These are phyloP conservation scores for Fusarium domesticum DNA, from an alignment of 2,329 filamentous ascomycete genomes.

Conservation along the genomic window DNA sequence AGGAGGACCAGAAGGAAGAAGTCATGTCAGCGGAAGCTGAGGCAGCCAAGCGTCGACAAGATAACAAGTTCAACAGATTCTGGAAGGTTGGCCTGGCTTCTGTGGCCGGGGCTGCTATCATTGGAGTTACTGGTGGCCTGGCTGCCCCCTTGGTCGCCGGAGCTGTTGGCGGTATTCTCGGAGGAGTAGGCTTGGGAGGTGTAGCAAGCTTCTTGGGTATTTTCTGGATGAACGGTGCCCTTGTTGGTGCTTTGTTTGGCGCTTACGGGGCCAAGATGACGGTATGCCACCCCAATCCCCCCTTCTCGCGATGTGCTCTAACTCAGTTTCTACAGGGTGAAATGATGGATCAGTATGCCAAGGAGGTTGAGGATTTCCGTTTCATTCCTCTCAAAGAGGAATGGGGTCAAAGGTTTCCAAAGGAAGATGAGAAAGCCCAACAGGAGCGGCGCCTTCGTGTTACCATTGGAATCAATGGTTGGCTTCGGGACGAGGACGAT, in stretches of 20 bases:
- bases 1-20: constrained; percentile 39
- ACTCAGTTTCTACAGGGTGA: constrained; percentile 53
- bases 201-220: constrained; percentile 83
- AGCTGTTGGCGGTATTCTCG: constrained; percentile 79
- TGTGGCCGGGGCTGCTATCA: constrained; percentile 81
- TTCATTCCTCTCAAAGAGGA: constrained; percentile 70
- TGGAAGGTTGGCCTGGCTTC: constrained; percentile 92
- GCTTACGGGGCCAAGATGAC: constrained; percentile 80
- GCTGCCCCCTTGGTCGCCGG: constrained; percentile 85
- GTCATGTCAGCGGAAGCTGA: constrained; percentile 73
- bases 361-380: constrained; percentile 75
- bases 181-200: constrained; percentile 78
- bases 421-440: constrained; percentile 20
- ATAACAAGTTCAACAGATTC: constrained; percentile 66
- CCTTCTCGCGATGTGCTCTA: constrained; percentile 2
- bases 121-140: constrained; percentile 89
- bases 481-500: constrained; percentile 73
- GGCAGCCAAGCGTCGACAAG: constrained; percentile 67
- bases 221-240: constrained; percentile 78
- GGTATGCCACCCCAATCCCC: constrained; percentile 30
- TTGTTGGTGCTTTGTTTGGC: constrained; percentile 85
- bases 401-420: constrained; percentile 32
- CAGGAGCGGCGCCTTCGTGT: constrained; percentile 62
- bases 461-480: constrained; percentile 83
- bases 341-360: constrained; percentile 85